Evolutionary conservation across 2,329 filamentous ascomycete genomes (phyloP), one percentile per base, ranked within the genome.

Genomic region (Xylaria sp.): DNA sequence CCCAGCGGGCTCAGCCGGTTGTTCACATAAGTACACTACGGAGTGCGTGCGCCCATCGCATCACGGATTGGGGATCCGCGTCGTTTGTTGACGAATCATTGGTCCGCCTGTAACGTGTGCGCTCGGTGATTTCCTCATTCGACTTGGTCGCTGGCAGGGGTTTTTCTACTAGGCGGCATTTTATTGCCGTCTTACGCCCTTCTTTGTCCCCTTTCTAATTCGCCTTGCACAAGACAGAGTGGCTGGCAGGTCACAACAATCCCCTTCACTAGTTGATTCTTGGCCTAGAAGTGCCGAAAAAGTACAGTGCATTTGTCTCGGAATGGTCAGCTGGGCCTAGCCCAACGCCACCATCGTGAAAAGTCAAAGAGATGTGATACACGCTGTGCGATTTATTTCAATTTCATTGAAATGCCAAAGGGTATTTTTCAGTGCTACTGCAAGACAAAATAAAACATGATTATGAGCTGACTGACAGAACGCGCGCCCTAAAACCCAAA

Each of bases 31-130:
- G 6, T 45, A n/a, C 34, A 23, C 41, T 45, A 62, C 64, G 60
- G 32, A 50, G n/a, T n/a, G n/a, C n/a, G n/a, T n/a, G n/a, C n/a
- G n/a, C n/a, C 18, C 53, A 34, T 23, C 36, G 45, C 48, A 50
- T 39, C 64, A 55, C 60, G 60, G 55, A 56, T 53, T 20, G 60
- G 18, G 60, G 39, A 56, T 67, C 56, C 56, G 60, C 25, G 34
- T 60, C 56, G 50, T 20, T 10, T 18, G 12, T 34, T 32, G 39
- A 43, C 66, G 61, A 68, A 68, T 68, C 62, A 68, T 7, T 2
- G 36, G 4, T 8, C 23, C 32, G n/a, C 15, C 4, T 20, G 15
- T 18, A 5, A 5, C 56, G 4, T 23, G 43, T 28, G 41, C 18
- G 2, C 25, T 30, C 58, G 45, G 43, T 20, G n/a, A 28, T 48